Evolutionary conservation across 805 yeast species (phyloP), one percentile per base, ranked within the genome.

Genomic region (Lipomyces mesembrius): DNA sequence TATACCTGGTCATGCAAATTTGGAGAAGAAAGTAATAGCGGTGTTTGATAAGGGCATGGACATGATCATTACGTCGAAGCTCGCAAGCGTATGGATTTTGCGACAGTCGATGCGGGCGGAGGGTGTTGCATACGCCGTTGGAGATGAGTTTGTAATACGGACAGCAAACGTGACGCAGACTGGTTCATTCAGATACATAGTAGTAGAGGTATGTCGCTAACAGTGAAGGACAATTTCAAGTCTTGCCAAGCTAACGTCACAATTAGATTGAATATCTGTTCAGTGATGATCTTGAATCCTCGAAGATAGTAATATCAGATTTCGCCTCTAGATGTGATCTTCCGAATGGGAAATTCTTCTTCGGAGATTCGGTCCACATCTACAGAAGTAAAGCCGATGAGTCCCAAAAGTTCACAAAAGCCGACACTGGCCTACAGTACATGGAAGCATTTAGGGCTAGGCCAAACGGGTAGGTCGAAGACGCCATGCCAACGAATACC

Each of bases 21-120:
- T 70, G 75, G 46, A 59, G 20, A 60, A 52, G 25, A 66, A 60
- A 57, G 57, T 68, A 11, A 20, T 68, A 27, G 60, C 84, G 0
- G 87, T 87, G 0, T 72, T 85, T 61, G 83, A 82, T 62, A 90
- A 88, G 66, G 81, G 83, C 32, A 83, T 89, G 72, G 91, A 87
- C 60, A 74, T 76, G 49, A 81, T 90, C 56, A 75, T 88, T 1
- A 79, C 79, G 25, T 82, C 82, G 39, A 88, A 89, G 73, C 76
- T 91, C 62, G 89, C 87, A 74, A 85, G 90, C 69, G 75, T 88
- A 60, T 91, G 96, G 96, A 78, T 81, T 0, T 81, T 85, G 56
- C 80, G 91, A 67, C 96, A 91, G 75, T 80, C 84, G 9, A 83
- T 90, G 60, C 84, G 85, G 72, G 95, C 94, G 1, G 93, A 89